Evolutionary conservation across 1,284 basidiomycete genomes (phyloP).

Genomic region (Leccinum fuscescens): DNA sequence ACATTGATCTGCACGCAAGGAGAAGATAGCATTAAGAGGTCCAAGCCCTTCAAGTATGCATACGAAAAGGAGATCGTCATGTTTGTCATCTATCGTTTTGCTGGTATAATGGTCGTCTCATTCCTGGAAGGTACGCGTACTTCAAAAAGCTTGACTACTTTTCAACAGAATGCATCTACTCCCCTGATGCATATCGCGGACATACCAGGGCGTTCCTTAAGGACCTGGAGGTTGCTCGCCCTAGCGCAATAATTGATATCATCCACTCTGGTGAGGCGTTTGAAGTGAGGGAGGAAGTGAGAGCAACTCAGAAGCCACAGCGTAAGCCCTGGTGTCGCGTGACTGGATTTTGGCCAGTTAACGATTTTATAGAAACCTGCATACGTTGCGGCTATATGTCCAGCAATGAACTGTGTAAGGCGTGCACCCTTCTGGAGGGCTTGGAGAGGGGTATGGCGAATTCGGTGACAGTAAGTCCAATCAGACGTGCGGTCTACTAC

Average conservation of each 20-base stretch:
- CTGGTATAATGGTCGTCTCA: background rate
- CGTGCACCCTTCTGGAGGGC: conserved; percentile 86
- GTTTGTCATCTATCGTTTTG: conserved; percentile 43
- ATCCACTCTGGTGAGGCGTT: conserved; percentile 95
- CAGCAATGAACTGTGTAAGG: conserved; percentile 90
- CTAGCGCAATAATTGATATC: conserved; percentile 95
- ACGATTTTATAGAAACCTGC: conserved; percentile 68
- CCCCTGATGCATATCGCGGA: conserved; percentile 95
- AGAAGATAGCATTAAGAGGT: conserved; percentile 92
- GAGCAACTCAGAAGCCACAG: conserved; percentile 72
- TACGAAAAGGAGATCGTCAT: conserved; percentile 99
- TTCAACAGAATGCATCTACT: conserved; percentile 99
- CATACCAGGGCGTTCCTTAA: conserved; percentile 94
- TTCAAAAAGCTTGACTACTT: conserved; percentile 99
- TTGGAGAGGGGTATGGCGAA: conserved; percentile 80
- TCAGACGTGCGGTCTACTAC: background rate
- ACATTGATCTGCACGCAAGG: conserved; percentile 92
- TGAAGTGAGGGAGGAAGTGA: conserved; percentile 76
- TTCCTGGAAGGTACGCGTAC: conserved; percentile 81
- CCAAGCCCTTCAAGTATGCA: conserved; percentile 98
- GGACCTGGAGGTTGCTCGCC: conserved; percentile 90
- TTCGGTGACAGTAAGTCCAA: conserved; percentile 60
- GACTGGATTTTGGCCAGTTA: background rate
- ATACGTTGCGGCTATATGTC: conserved; percentile 90
- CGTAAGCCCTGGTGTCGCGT: conserved; percentile 48